phyloP scores from a whole-genome alignment of 352 stramenopile genomes.

The Phytopythium sindhum region DNA sequence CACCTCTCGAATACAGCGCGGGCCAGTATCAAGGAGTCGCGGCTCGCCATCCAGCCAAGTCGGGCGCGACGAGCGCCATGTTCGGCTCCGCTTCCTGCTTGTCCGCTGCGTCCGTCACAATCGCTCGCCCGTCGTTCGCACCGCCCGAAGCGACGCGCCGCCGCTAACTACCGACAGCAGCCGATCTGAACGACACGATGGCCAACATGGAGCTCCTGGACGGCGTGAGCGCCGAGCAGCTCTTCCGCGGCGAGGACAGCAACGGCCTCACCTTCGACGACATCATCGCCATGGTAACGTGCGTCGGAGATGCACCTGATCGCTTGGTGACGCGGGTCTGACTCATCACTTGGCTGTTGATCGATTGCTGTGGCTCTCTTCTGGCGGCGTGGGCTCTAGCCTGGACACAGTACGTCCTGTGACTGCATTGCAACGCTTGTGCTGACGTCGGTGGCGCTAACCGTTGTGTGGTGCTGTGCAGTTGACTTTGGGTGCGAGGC shows the following conservation, averaged over 20 bases:
- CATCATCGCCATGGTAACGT: conserved; percentile 77
- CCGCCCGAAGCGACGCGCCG: neutral
- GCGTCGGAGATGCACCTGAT: neutral
- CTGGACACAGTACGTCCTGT: conserved; percentile 55
- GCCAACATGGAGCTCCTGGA: conserved; percentile 46
- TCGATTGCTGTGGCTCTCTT: neutral
- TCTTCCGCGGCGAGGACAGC: conserved; percentile 70
- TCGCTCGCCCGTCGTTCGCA: neutral
- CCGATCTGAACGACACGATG: conserved; percentile 19
- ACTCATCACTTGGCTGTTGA: conserved; percentile 7
- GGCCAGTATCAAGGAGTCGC: neutral
- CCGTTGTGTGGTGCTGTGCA: conserved; percentile 7
- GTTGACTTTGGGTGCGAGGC: conserved; percentile 93
- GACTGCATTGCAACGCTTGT: neutral
- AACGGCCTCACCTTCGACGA: conserved; percentile 83
- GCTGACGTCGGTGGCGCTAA: neutral
- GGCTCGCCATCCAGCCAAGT: conserved; percentile 3
- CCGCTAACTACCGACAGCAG: neutral
- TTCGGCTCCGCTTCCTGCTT: neutral
- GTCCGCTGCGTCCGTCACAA: conserved; percentile 6
- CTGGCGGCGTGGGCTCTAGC: conserved; percentile 21
- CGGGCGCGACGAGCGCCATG: neutral
- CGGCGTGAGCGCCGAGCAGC: conserved; percentile 64
- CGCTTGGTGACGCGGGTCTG: neutral
- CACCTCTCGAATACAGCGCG: conserved; percentile 1